Evolutionary conservation across 768 basidiomycete species (phyloP).

Genomic region (Boletus tylopilopsis): DNA sequence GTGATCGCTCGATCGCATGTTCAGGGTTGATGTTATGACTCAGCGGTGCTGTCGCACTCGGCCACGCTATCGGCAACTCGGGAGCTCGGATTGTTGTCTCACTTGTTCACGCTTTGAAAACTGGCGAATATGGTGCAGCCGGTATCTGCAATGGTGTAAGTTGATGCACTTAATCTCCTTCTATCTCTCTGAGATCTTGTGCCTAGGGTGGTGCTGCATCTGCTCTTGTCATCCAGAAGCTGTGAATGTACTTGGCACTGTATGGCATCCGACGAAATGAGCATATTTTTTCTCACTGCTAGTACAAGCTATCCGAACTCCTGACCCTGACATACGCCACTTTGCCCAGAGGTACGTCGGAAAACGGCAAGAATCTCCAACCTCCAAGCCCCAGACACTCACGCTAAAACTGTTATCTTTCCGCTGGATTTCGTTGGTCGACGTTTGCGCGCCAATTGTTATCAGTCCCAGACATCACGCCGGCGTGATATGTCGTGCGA

Average conservation of each 20-base stretch:
- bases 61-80: slow-evolving; percentile 95
- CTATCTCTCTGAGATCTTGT: slow-evolving; percentile 17
- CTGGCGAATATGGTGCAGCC: slow-evolving; percentile 92
- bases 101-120: slow-evolving; percentile 84
- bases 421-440: not conserved
- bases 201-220: slow-evolving; percentile 87
- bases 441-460: not conserved
- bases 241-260: slow-evolving; percentile 43
- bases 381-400: not conserved
- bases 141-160: slow-evolving; percentile 96
- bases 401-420: slow-evolving; percentile 19
- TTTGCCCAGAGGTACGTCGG: slow-evolving; percentile 14
- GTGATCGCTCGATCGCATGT: not conserved
- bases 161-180: slow-evolving; percentile 14
- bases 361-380: slow-evolving; percentile 3
- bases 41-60: slow-evolving; percentile 95
- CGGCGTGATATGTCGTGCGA: slow-evolving; percentile 1
- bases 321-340: slow-evolving; percentile 1
- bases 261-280: slow-evolving; percentile 19
- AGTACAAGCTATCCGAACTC: slow-evolving; percentile 2
- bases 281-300: slow-evolving; percentile 7
- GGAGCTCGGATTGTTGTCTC: slow-evolving; percentile 94
- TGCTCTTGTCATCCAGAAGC: slow-evolving; percentile 82
- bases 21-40: slow-evolving; percentile 12
- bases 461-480: slow-evolving; percentile 7